These are phyloP conservation scores for Limnomonas spitsbergensis DNA, from an alignment of 139 green algal species.

Conservation along the genomic window DNA sequence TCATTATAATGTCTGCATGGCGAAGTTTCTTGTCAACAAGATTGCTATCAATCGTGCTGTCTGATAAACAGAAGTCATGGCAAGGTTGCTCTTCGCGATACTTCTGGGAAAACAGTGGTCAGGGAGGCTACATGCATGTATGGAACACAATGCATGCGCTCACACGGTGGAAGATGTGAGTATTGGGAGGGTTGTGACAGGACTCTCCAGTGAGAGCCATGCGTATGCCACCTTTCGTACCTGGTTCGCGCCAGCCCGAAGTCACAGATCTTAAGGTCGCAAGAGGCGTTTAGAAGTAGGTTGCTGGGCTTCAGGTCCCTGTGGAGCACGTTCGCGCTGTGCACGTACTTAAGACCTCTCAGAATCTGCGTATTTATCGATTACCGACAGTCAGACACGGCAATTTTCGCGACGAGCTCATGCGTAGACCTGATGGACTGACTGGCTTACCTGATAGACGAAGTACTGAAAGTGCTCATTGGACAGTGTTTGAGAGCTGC, in stretches of 20 bases:
- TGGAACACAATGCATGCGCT: no score
- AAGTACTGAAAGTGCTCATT: constrained; percentile 99
- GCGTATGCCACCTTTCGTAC: constrained; percentile 30
- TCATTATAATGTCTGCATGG: no score
- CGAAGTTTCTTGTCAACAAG: no score
- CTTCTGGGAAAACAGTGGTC: no score
- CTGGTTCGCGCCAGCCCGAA: constrained; percentile 93
- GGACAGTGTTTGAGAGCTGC: constrained; percentile 84
- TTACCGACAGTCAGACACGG: constrained; percentile 1
- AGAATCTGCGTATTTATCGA: constrained; percentile 64
- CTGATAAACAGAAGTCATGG: no score
- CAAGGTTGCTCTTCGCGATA: no score
- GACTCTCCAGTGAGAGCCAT: no score
- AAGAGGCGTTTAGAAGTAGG: constrained; percentile 94
- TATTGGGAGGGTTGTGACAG: no score
- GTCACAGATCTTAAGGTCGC: constrained; percentile 97
- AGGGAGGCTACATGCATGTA: background rate
- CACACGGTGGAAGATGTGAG: no score
- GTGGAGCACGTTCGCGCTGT: constrained; percentile 90
- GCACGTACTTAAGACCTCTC: constrained; percentile 88
- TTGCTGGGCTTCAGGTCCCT: constrained; percentile 97
- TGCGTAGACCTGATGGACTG: no score
- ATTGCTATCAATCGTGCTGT: no score
- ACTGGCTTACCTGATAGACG: constrained; percentile 89
- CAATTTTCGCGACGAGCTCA: no score